Evolutionary conservation across 2,329 filamentous ascomycete genomes (phyloP).

Genomic region (Fusarium robinianum): DNA sequence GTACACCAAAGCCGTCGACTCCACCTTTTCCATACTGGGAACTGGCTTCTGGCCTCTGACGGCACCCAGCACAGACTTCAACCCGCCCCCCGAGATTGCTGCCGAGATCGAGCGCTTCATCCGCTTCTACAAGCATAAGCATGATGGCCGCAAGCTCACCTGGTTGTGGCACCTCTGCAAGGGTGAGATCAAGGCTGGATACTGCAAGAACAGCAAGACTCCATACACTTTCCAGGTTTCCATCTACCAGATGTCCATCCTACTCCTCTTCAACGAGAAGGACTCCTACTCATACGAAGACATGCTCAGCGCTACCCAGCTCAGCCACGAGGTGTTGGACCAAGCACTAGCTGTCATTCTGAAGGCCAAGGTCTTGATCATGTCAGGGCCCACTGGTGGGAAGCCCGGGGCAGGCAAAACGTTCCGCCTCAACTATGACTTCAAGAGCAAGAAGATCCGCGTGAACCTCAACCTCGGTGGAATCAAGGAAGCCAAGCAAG

Average conservation of each 20-base stretch:
- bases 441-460: constrained; percentile 98
- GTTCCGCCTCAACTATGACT: constrained; percentile 88
- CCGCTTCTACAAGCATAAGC: constrained; percentile 93
- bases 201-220: constrained; percentile 85
- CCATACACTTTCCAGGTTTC: constrained; percentile 97
- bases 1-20: constrained; percentile 74
- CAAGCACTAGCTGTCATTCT: constrained; percentile 83
- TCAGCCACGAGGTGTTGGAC: constrained; percentile 82
- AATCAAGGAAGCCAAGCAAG: constrained; percentile 94
- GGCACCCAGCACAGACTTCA: constrained; percentile 85
- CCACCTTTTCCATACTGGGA: constrained; percentile 89
- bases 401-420: constrained; percentile 79
- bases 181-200: constrained; percentile 92
- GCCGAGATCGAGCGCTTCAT: constrained; percentile 88
- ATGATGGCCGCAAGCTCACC: constrained; percentile 92
- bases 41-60: constrained; percentile 97
- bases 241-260: constrained; percentile 95
- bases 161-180: constrained; percentile 99
- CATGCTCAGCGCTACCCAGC: constrained; percentile 77
- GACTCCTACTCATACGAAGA: constrained; percentile 87
- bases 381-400: constrained; percentile 67
- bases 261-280: constrained; percentile 91
- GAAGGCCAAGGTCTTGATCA: constrained; percentile 86
- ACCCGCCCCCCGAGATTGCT: constrained; percentile 81
- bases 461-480: constrained; percentile 95